These are phyloP conservation scores for Oryza officinalis DNA, from an alignment of 176 grass and related monocot genomes.

Conservation along the genomic window DNA sequence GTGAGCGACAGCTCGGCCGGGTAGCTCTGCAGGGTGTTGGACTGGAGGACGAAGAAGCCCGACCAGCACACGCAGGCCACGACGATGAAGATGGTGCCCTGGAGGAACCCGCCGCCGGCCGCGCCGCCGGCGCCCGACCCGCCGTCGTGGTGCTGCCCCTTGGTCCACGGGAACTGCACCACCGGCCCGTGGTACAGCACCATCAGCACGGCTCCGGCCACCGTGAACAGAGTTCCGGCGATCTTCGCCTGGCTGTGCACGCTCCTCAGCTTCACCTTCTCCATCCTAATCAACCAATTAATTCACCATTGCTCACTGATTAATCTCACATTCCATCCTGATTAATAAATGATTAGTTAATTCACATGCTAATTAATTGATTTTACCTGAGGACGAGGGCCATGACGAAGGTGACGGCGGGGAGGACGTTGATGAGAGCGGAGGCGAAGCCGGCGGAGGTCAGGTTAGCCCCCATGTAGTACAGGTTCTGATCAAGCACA, in stretches of 20 bases:
- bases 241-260: conserved; percentile 88
- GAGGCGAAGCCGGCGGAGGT: conserved; percentile 78
- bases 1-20: conserved; percentile 76
- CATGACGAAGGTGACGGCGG: conserved; percentile 75
- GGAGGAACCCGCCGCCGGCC: conserved; percentile 49
- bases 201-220: conserved; percentile 90
- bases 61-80: conserved; percentile 68
- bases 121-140: not conserved
- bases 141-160: conserved; percentile 40
- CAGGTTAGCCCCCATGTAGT: conserved; percentile 63
- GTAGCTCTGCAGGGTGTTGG: conserved; percentile 67
- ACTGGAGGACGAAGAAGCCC: conserved; percentile 85
- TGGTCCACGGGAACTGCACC: conserved; percentile 73
- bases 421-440: conserved; percentile 80
- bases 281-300: conserved; percentile 38
- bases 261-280: conserved; percentile 65
- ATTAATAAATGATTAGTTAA: too few relatives aligned
- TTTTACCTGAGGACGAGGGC: conserved; percentile 45
- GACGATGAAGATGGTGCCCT: conserved; percentile 65
- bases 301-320: not conserved
- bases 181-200: conserved; percentile 74
- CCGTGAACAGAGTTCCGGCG: conserved; percentile 56
- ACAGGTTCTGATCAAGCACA: conserved; percentile 88
- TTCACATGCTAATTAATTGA: not conserved
- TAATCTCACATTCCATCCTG: not conserved